phyloP scores from a whole-genome alignment of 2,329 filamentous ascomycete species.

The Aspergillus luchuensis region DNA sequence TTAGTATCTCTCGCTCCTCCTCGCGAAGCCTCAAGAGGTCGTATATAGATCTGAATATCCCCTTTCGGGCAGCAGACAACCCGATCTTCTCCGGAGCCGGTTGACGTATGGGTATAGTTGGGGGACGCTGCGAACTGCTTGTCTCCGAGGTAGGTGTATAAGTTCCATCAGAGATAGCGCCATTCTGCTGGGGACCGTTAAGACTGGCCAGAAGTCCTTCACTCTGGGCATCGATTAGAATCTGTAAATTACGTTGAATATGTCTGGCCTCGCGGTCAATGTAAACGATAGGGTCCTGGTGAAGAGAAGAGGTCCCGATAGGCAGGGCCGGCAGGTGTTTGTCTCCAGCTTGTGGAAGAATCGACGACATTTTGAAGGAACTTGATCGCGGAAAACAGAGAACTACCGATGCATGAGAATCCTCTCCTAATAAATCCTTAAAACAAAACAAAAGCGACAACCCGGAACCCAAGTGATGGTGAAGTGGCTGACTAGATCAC shows the following conservation, averaged over 20 bases:
- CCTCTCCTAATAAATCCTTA: too few relatives aligned
- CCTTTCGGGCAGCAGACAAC: constrained; percentile 55
- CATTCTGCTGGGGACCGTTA: constrained; percentile 43
- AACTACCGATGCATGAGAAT: background rate
- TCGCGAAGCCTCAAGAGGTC: constrained; percentile 59
- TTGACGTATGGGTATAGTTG: constrained; percentile 43
- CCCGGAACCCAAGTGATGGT: background rate
- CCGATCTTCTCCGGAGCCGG: constrained; percentile 51
- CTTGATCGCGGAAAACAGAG: background rate
- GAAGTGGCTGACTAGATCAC: background rate
- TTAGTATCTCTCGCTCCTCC: constrained; percentile 56
- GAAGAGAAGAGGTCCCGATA: constrained; percentile 30
- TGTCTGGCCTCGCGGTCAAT: constrained; percentile 56
- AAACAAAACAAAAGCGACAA: background rate
- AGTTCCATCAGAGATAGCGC: constrained; percentile 50
- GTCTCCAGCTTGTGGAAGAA: constrained; percentile 28
- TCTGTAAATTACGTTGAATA: constrained; percentile 60
- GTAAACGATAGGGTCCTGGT: constrained; percentile 50
- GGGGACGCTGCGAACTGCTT: constrained; percentile 33
- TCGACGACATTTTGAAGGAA: constrained; percentile 33
- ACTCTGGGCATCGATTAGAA: constrained; percentile 62
- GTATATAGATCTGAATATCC: constrained; percentile 59
- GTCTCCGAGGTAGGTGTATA: constrained; percentile 36
- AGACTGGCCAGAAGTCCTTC: constrained; percentile 58
- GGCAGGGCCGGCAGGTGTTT: constrained; percentile 33